Percentiles rank a stretch among this genome's conserved stretches.
Evolutionary conservation across 345 rosid species (phyloP).

Genomic region (Salix exigua): DNA sequence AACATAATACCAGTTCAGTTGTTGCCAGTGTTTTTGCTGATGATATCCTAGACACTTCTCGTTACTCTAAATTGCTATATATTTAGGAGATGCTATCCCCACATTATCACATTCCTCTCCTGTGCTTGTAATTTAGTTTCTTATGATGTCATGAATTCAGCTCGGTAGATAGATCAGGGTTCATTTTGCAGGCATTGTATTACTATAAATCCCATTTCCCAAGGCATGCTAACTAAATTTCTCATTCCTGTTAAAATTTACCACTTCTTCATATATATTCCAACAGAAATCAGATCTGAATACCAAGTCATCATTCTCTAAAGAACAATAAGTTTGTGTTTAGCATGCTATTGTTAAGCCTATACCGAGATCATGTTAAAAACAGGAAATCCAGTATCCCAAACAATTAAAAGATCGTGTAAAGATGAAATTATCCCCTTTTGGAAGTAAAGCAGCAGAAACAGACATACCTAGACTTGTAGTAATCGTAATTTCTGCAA

Average conservation of each 20-base stretch:
- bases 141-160: neutral
- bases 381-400: neutral
- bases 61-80: neutral
- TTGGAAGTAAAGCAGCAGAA: conserved; percentile 2
- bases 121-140: neutral
- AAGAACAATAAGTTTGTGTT: neutral
- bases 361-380: neutral
- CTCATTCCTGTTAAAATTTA: neutral
- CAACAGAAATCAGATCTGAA: neutral
- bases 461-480: conserved; percentile 21
- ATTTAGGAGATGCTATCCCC: neutral
- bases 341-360: neutral
- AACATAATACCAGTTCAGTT: neutral
- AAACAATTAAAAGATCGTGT: neutral
- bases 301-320: neutral
- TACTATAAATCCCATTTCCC: neutral
- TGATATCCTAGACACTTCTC: neutral
- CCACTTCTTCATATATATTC: neutral
- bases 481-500: neutral
- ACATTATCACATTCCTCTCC: neutral
- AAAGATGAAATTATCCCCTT: neutral
- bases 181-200: neutral
- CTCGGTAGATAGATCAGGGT: neutral
- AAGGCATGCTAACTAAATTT: neutral
- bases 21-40: neutral